Percentiles rank a stretch among this genome's conserved stretches.
phyloP scores from a whole-genome alignment of 2,329 filamentous ascomycete genomes.

The Ophiocordyceps robertsii region DNA sequence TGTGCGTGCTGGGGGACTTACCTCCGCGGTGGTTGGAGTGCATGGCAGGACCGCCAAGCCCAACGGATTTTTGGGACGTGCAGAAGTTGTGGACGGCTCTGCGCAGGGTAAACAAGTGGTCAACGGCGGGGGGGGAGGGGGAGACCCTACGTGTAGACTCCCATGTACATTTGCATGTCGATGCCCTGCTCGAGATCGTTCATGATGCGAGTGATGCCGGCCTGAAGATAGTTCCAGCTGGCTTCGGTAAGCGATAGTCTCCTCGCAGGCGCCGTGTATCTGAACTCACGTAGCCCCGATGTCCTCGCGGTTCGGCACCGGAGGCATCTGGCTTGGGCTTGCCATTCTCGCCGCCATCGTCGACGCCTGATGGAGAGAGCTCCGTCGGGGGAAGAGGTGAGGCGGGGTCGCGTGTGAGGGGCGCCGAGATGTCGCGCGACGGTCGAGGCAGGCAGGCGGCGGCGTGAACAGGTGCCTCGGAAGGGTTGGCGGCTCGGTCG shows the following conservation, averaged over 20 bases:
- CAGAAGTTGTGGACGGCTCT: constrained; percentile 97
- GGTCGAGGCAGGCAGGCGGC: not conserved
- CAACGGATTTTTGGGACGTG: constrained; percentile 87
- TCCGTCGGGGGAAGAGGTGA: not conserved
- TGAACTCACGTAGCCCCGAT: constrained; percentile 34
- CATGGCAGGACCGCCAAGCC: constrained; percentile 31
- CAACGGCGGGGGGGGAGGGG: constrained; percentile 1
- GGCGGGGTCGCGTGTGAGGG: constrained; percentile 2
- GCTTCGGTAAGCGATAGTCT: constrained; percentile 9
- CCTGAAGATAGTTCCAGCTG: constrained; percentile 83
- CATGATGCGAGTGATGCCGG: constrained; percentile 88
- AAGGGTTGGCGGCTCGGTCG: not conserved
- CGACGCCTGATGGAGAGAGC: not conserved
- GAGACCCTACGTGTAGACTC: constrained; percentile 64
- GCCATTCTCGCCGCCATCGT: constrained; percentile 22
- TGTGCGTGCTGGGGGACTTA: constrained; percentile 16
- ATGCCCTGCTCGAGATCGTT: constrained; percentile 80
- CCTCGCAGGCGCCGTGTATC: not conserved
- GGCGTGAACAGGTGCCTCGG: not conserved
- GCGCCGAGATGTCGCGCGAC: not conserved
- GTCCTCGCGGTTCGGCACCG: constrained; percentile 48
- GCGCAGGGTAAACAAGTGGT: constrained; percentile 5
- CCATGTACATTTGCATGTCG: constrained; percentile 96
- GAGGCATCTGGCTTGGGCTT: constrained; percentile 33
- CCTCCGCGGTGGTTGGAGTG: constrained; percentile 45